Evolutionary conservation across 805 yeast genomes (phyloP).

Genomic region (Candida verbasci): DNA sequence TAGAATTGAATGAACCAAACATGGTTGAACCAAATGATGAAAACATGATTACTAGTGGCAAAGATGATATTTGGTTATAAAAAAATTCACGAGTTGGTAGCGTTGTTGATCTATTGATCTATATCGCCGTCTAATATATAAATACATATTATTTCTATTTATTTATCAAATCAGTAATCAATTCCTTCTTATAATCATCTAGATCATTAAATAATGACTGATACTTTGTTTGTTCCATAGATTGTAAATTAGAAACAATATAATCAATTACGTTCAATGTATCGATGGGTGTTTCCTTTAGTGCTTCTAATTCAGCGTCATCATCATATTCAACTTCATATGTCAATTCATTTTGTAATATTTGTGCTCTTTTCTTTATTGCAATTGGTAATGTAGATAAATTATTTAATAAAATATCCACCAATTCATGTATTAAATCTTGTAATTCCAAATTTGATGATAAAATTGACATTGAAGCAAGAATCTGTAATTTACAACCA

Average conservation of each 20-base stretch:
- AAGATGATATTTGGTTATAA: not conserved
- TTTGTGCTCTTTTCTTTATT: constrained; percentile 42
- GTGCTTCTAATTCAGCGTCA: constrained; percentile 79
- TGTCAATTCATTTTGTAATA: constrained; percentile 36
- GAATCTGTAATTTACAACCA: constrained; percentile 50
- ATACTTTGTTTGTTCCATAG: constrained; percentile 49
- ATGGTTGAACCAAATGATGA: constrained; percentile 38
- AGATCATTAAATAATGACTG: constrained; percentile 41
- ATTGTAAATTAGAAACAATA: constrained; percentile 52
- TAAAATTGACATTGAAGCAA: constrained; percentile 40
- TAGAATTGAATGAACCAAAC: constrained; percentile 25
- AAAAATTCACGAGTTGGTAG: not conserved
- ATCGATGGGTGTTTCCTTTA: constrained; percentile 77
- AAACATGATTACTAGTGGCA: constrained; percentile 23
- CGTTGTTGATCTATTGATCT: too few relatives aligned
- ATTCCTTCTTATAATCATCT: constrained; percentile 30
- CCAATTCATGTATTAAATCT: constrained; percentile 32
- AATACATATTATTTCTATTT: constrained; percentile 16
- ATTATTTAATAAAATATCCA: constrained; percentile 36
- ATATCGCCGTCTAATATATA: too few relatives aligned
- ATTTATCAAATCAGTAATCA: constrained; percentile 24
- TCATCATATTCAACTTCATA: constrained; percentile 26
- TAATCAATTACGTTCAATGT: constrained; percentile 64
- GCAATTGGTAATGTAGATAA: constrained; percentile 46
- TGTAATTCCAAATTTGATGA: constrained; percentile 27